Percentiles rank a stretch among this genome's conserved stretches.
Evolutionary conservation across 2,329 filamentous ascomycete genomes (phyloP).

Genomic region (Metarhizium rileyi): DNA sequence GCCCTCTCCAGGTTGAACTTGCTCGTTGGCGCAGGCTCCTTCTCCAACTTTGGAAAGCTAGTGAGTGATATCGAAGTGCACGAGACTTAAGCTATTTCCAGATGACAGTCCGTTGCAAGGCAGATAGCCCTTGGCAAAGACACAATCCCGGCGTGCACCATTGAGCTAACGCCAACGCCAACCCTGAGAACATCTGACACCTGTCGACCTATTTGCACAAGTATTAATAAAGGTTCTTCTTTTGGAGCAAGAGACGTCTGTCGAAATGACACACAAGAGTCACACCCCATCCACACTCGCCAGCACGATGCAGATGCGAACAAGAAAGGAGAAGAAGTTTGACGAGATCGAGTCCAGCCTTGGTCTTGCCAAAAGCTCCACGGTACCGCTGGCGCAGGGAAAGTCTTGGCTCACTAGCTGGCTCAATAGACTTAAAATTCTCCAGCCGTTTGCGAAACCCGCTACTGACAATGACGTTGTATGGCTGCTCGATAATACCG

Average conservation of each 20-base stretch:
- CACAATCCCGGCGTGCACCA: neutral
- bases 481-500: conserved; percentile 88
- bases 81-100: conserved; percentile 1
- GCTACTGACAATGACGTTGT: conserved; percentile 61
- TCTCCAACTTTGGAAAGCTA: neutral
- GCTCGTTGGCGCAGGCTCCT: neutral
- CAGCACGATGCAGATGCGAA: conserved; percentile 39
- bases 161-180: neutral
- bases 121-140: neutral
- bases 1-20: neutral
- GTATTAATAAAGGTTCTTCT: neutral
- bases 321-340: conserved; percentile 39
- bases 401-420: conserved; percentile 32
- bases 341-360: conserved; percentile 40
- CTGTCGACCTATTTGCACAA: neutral
- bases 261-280: conserved; percentile 16
- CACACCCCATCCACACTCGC: conserved; percentile 19
- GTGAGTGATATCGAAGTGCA: neutral
- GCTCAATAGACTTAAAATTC: conserved; percentile 44
- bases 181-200: neutral
- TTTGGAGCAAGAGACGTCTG: neutral
- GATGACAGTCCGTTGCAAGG: neutral
- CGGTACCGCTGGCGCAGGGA: conserved; percentile 10
- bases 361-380: conserved; percentile 22
- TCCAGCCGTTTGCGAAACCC: conserved; percentile 33